phyloP scores from a whole-genome alignment of 202 grass and related monocot genomes.

The Hordeum pubiflorum region DNA sequence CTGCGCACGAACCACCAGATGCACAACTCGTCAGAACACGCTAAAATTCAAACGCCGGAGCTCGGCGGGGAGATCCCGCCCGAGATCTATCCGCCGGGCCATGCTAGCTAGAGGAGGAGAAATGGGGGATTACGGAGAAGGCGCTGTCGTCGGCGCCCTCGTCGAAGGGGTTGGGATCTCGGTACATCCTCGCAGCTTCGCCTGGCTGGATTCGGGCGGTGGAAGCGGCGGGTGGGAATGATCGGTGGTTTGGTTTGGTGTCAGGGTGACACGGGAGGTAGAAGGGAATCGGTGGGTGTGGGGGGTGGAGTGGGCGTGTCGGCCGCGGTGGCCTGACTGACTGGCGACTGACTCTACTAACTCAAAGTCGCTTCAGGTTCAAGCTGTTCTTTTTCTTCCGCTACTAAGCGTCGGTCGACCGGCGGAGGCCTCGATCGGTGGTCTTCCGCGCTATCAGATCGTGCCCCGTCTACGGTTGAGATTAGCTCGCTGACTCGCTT shows the following conservation, averaged over 20 bases:
- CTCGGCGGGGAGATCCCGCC: conserved; percentile 19
- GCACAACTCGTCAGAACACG: neutral
- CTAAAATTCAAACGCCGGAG: neutral
- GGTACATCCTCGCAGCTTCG: conserved; percentile 50
- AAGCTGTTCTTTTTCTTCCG: neutral
- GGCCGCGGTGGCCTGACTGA: conserved; percentile 7
- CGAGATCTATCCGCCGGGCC: conserved; percentile 36
- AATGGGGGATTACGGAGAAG: conserved; percentile 45
- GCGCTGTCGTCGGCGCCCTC: conserved; percentile 65
- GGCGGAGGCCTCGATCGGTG: no score
- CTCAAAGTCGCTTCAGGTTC: conserved; percentile 23
- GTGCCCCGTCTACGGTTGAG: no score
- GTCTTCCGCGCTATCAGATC: no score
- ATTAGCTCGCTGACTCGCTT: no score
- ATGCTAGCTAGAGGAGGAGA: neutral
- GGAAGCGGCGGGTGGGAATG: conserved; percentile 1
- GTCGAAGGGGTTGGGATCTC: conserved; percentile 87
- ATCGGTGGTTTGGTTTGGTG: conserved; percentile 11
- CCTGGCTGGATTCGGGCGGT: neutral
- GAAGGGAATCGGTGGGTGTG: conserved; percentile 14
- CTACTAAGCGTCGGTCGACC: neutral
- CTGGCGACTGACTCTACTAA: neutral
- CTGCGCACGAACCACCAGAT: conserved; percentile 32
- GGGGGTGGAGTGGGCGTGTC: neutral
- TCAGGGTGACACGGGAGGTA: neutral